Base-by-base conservation (phyloP, 2,329 filamentous ascomycete species). In the Colletotrichum australisinense region DNA sequence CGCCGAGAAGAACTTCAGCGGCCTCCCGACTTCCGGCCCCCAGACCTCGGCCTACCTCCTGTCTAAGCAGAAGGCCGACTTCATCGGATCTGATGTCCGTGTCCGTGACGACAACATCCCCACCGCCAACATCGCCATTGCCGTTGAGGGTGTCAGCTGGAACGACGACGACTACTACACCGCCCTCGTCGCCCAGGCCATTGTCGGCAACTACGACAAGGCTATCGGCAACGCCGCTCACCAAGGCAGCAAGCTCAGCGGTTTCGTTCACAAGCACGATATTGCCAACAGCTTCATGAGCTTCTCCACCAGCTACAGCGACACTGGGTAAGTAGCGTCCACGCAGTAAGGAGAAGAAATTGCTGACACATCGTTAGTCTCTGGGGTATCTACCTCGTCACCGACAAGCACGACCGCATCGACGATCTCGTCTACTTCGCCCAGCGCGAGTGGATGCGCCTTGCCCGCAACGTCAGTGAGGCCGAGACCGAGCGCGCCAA, bases 241-340 rank as follows among this genome's bases (percentile, higher is more conserved):
- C 89, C 93, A 98, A 82, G 97, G 97, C 80, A 98, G 95, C 94
- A 98, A 97, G 91, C 94, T 99, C 80, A 98, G 95, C 89, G 92
- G 93, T 77, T 95, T 97, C 81, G 93, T 99, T 78, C 94, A 97
- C 90, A 93, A 97, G 87, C 92, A 98, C 87, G 93, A 95, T 84
- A 91, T 99, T 75, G 97, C 97, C 85, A 99, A 98, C 89, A 98
- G 95, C 91, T 99, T 98, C 91, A 99, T 99, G 97, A 97, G 94
- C 89, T 99, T 99, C 89, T 98, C 95, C 77, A 99, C 97, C 78
- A 98, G 95, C 90, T 99, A 99, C 88, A 98, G 95, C 83, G 97
- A 99, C 85, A 99, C 97, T 84, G 97, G 95, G 95, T 98, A 91
- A 86, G 92, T 84, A 64, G 56, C 24, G 35, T 1, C 28, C 5